Percentiles rank a stretch among this genome's conserved stretches.
These are phyloP conservation scores for Irpex sp. DNA, from an alignment of 1,284 basidiomycete species.

Conservation along the genomic window DNA sequence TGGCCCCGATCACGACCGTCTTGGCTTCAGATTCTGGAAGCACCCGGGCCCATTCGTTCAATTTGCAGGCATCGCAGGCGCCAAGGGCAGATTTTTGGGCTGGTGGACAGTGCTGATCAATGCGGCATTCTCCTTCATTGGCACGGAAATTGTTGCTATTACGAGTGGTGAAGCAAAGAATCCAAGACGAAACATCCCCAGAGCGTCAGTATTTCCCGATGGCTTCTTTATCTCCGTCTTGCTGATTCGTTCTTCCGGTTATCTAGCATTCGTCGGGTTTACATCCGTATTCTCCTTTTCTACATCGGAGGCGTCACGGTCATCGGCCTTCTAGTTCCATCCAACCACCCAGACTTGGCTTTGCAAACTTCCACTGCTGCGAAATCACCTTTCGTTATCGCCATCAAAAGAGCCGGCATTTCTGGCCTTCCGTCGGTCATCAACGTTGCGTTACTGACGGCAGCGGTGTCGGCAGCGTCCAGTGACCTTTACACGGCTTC, in stretches of 20 bases:
- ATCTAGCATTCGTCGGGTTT: constrained; percentile 41
- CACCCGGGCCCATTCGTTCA: constrained; percentile 71
- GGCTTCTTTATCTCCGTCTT: background rate
- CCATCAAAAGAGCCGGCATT: constrained; percentile 73
- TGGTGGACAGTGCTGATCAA: constrained; percentile 68
- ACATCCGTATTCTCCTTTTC: constrained; percentile 44
- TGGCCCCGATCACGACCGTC: constrained; percentile 42
- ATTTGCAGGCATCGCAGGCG: constrained; percentile 49
- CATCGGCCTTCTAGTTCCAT: constrained; percentile 78
- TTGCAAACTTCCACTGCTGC: constrained; percentile 58
- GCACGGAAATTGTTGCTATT: constrained; percentile 81
- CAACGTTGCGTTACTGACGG: constrained; percentile 83
- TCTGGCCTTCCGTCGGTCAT: constrained; percentile 68
- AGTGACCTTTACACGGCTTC: constrained; percentile 83
- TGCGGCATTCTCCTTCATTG: constrained; percentile 82
- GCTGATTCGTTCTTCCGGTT: background rate
- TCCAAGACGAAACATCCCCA: constrained; percentile 33
- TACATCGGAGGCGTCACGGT: constrained; percentile 38
- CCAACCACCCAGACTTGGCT: constrained; percentile 54
- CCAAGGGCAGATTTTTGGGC: constrained; percentile 64
- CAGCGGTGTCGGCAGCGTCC: constrained; percentile 85
- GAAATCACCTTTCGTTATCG: constrained; percentile 84
- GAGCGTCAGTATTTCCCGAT: constrained; percentile 20
- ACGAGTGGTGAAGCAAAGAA: constrained; percentile 29
- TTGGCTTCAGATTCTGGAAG: constrained; percentile 41